phyloP scores from a whole-genome alignment of 768 basidiomycete genomes.

The Boletus fagicola region DNA sequence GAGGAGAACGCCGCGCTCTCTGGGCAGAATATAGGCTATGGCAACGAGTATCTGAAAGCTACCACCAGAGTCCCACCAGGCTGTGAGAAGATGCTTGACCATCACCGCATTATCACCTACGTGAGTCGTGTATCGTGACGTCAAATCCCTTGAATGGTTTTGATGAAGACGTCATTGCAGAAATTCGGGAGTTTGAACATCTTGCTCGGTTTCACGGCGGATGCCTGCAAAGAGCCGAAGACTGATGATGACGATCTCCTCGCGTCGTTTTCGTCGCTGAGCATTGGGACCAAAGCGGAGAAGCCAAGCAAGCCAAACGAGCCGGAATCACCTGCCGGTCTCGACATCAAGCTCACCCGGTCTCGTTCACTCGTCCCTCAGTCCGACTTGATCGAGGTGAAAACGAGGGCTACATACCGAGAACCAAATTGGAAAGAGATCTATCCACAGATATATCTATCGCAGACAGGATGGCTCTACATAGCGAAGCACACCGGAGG shows the following conservation, averaged over 20 bases:
- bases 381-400: constrained; percentile 35
- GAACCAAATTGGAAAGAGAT: constrained; percentile 55
- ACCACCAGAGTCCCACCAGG: constrained; percentile 47
- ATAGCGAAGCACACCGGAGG: constrained; percentile 59
- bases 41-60: constrained; percentile 60
- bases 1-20: constrained; percentile 39
- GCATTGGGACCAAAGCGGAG: constrained; percentile 8
- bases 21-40: constrained; percentile 43
- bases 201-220: constrained; percentile 58
- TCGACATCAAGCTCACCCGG: constrained; percentile 24
- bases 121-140: constrained; percentile 38
- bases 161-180: constrained; percentile 32
- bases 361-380: constrained; percentile 36
- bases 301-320: constrained; percentile 1
- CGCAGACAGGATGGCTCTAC: constrained; percentile 61
- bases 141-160: neutral
- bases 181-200: constrained; percentile 56
- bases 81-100: constrained; percentile 51
- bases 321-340: neutral
- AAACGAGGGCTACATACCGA: constrained; percentile 29
- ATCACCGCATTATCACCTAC: constrained; percentile 62
- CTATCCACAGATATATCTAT: constrained; percentile 67
- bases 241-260: constrained; percentile 26
- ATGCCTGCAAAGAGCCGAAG: constrained; percentile 34
- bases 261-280: constrained; percentile 25